Base-by-base conservation (phyloP, 805 yeast species). In the Candida hungchunana region DNA sequence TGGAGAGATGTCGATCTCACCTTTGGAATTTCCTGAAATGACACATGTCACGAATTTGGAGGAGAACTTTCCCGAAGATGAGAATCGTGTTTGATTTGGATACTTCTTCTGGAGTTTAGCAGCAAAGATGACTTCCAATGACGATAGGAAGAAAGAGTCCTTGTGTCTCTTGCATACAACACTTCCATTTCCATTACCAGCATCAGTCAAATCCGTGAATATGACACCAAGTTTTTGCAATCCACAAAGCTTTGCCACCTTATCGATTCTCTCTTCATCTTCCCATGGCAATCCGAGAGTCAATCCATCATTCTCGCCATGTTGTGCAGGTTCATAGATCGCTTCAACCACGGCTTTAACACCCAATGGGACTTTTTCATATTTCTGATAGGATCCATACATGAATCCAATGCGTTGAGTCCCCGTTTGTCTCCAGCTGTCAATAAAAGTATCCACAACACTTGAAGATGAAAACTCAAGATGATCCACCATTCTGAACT, bases 401-500 rank as follows among this genome's bases (percentile, higher is more conserved):
- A 93, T 62, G 40, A 82, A 69, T 0, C 96, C 98, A 37, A 82
- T 69, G 51, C 98, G 73, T 62, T 93, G 99, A 15, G 75, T 64
- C 3, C 96, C 97, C 0, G 94, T 74, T 34, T 67, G 65, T 60
- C 99, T 79, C 99, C 99, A 93, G 16, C 83, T 66, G 47, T 93
- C 94, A 37, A 93, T 86, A 59, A 93, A 93, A 24, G 72, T 67
- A 58, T 93, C 86, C 36, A 93, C 75, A 18, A 88, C 71, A 10
- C 69, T 66, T 34, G 88, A 76, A 40, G 76, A 77, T 17, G 86
- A 77, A 58, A 89, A 85, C 58, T 93, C 98, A 20, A 93, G 93
- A 62, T 93, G 97, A 58, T 93, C 99, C 19, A 94, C 96, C 95
- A 93, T 86, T 50, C 99, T 74, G 59, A 85, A 93, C 23, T 71